Evolutionary conservation across 1,139 yeast species (phyloP), one percentile per base, ranked within the genome.

Genomic region (Nakaseomyces bracarensis): DNA sequence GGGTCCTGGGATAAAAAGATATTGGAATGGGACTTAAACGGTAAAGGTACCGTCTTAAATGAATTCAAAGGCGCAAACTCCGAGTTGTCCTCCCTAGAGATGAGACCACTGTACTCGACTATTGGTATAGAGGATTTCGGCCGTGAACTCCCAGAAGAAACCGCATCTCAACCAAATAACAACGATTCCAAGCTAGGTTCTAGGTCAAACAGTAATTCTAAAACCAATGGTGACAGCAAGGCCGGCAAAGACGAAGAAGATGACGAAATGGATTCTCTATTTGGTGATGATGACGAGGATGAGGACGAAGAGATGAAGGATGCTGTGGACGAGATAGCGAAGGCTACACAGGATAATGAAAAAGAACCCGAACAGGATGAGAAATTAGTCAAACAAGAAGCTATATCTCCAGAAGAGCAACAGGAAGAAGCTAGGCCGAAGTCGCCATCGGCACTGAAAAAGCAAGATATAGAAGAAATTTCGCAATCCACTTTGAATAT

Each of bases 1-100:
- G 97, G 96, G 0, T 75, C 89, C 7, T 91, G 98, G 98, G 99
- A 91, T 65, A 82, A 77, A 60, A 65, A 72, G 22, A 70, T 83
- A 2, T 63, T 79, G n/a, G 76, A 82, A 51, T 89, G 96, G 96
- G 98, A 91, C 64, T 67, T 91, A 45, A 74, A 85, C 51, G 36
- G 36, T 1, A 75, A 82, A 0, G 96, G 96, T 1, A 63, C 67
- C 16, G 60, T 71, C 5, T 55, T 69, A 1, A 49, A 58, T 35
- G 58, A 54, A 23, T 84, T 70, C 54, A 54, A 65, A 4, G 78
- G 75, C 2, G 70, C 78, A 38, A 70, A 83, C 0, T 91, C 96
- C 1, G 97, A 91, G 59, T 70, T 91, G 2, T 79, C 95, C 6
- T 74, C 80, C 42, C 60, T 91, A 16, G 84, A 82, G 48, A 82